phyloP scores from a whole-genome alignment of 2,329 filamentous ascomycete species.

The Bertia moriformis region DNA sequence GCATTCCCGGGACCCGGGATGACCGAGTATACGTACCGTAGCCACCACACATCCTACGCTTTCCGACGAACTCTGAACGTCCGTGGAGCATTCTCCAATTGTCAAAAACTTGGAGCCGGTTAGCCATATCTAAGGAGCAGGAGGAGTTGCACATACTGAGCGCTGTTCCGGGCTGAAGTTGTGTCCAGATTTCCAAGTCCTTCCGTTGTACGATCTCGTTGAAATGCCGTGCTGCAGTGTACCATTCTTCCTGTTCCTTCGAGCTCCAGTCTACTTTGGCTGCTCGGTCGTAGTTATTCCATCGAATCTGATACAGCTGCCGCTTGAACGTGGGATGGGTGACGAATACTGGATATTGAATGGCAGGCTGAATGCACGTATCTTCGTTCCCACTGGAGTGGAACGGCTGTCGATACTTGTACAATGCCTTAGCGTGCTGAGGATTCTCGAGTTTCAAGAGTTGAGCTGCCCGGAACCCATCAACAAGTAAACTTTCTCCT shows the following conservation, averaged over 20 bases:
- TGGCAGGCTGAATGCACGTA: constrained; percentile 39
- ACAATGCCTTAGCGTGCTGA: constrained; percentile 14
- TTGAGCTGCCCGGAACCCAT: constrained; percentile 42
- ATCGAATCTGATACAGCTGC: constrained; percentile 40
- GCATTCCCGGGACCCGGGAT: constrained; percentile 1
- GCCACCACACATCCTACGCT: constrained; percentile 49
- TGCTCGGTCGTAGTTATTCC: constrained; percentile 52
- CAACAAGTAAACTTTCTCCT: constrained; percentile 45
- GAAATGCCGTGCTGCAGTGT: constrained; percentile 42
- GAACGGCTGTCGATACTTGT: constrained; percentile 28
- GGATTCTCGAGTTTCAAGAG: constrained; percentile 25
- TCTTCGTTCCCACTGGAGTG: constrained; percentile 51
- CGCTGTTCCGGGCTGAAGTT: constrained; percentile 42
- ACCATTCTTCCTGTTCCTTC: constrained; percentile 34
- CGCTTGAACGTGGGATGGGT: constrained; percentile 24
- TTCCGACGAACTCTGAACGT: constrained; percentile 45
- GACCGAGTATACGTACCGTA: constrained; percentile 29
- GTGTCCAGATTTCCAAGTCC: constrained; percentile 39
- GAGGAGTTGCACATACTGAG: constrained; percentile 24
- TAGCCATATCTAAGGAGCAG: not conserved
- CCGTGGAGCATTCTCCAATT: constrained; percentile 58
- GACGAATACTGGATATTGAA: constrained; percentile 35
- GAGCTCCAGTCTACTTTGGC: constrained; percentile 27
- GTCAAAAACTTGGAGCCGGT: constrained; percentile 37
- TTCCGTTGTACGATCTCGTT: constrained; percentile 33